phyloP scores from a whole-genome alignment of 169 alveolate genomes.

The Cryptosporidium ubiquitum region DNA sequence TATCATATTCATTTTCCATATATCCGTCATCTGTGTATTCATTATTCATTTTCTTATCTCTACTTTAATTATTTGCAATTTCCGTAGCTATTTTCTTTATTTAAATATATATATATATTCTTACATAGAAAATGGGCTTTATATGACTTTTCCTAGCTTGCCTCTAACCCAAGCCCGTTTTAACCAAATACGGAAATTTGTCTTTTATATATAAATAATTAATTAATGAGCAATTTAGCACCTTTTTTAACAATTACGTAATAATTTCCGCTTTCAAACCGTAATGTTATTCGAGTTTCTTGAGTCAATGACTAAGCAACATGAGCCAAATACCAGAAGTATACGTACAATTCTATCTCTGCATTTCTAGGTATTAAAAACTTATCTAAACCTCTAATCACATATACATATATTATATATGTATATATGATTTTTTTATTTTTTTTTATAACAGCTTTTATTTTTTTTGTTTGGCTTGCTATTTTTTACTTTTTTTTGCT shows the following conservation, averaged over 20 bases:
- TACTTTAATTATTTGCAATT: not conserved
- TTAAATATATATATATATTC: not conserved
- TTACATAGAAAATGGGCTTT: not conserved
- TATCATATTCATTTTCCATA: not conserved
- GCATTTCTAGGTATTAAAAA: no score
- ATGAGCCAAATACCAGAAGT: not conserved
- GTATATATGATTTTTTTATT: no score
- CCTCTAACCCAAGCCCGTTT: slow-evolving; percentile 4
- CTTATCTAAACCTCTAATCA: not conserved
- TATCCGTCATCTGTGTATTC: slow-evolving; percentile 4
- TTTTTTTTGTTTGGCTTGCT: not conserved
- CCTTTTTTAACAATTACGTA: not conserved
- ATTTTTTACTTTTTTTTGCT: not conserved
- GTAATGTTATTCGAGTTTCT: not conserved
- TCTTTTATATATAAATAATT: not conserved
- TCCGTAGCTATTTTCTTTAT: not conserved
- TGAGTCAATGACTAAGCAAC: not conserved
- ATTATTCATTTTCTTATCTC: not conserved
- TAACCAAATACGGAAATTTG: not conserved
- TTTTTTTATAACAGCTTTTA: no score
- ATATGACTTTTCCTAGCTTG: not conserved
- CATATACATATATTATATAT: not conserved
- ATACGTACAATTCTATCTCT: no score
- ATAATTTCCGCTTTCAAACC: not conserved
- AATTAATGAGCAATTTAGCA: not conserved